Percentiles rank a stretch among this genome's conserved stretches.
Conservation (phyloP, 495 filamentous ascomycete species). For the Daldinia loculata region DNA sequence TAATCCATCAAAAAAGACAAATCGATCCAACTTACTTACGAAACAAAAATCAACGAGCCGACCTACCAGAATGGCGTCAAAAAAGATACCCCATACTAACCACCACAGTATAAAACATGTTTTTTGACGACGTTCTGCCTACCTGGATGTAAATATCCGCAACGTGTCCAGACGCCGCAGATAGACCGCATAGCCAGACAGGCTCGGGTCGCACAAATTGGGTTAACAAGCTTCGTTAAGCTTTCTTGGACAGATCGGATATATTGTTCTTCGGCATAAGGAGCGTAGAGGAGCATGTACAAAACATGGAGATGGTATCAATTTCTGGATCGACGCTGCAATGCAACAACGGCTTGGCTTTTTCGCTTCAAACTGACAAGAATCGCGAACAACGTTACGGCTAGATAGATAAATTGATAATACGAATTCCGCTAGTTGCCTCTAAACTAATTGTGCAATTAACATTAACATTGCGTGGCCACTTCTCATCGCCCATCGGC, state of each 20-base stretch:
- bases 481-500: conserved; percentile 30
- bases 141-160: conserved; percentile 13
- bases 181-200: background rate
- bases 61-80: background rate
- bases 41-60: conserved; percentile 13
- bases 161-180: conserved; percentile 6
- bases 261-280: conserved; percentile 25
- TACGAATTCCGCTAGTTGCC: background rate
- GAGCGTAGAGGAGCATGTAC: conserved; percentile 7
- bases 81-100: too few relatives aligned
- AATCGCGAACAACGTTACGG: conserved; percentile 16
- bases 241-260: conserved; percentile 39
- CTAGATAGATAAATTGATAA: background rate
- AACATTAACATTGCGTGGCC: conserved; percentile 38
- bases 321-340: conserved; percentile 35
- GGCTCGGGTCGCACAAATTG: conserved; percentile 31
- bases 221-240: conserved; percentile 44
- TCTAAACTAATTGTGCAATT: conserved; percentile 19
- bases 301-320: conserved; percentile 18
- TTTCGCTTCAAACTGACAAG: conserved; percentile 24
- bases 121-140: too few relatives aligned
- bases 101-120: too few relatives aligned
- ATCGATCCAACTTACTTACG: conserved; percentile 34
- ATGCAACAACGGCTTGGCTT: conserved; percentile 33
- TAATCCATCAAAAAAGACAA: conserved; percentile 22